Conservation (phyloP, 352 stramenopile genomes). For the Phytophthora parvispora region DNA sequence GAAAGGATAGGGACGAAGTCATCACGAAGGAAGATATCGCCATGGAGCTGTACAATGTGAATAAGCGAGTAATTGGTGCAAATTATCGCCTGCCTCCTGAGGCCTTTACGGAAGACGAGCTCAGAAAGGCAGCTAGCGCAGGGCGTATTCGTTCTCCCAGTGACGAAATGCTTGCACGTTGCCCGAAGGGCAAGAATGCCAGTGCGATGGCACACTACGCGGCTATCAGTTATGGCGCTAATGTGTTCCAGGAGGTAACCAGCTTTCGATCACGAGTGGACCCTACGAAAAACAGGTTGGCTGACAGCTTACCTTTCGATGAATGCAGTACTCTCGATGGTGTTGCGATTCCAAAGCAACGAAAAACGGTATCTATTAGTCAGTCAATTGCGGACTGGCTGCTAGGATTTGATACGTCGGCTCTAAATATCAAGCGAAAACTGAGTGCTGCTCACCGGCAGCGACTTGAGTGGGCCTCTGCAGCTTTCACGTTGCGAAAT, state of each 20-base stretch:
- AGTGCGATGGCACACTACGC: constrained; percentile 77
- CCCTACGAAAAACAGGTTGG: constrained; percentile 35
- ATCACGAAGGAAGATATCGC: constrained; percentile 85
- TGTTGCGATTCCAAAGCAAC: constrained; percentile 57
- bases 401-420: constrained; percentile 60
- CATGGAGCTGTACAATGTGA: constrained; percentile 48
- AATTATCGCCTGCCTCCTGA: constrained; percentile 63
- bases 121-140: constrained; percentile 45
- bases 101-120: constrained; percentile 76
- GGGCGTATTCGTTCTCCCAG: constrained; percentile 66
- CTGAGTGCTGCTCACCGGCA: constrained; percentile 62
- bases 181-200: constrained; percentile 60
- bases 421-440: constrained; percentile 52
- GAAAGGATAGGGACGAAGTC: constrained; percentile 47
- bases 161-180: constrained; percentile 54
- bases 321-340: constrained; percentile 47
- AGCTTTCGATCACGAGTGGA: constrained; percentile 69
- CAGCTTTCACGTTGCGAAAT: constrained; percentile 66
- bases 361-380: constrained; percentile 50
- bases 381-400: constrained; percentile 71
- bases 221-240: constrained; percentile 63
- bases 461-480: constrained; percentile 63
- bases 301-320: constrained; percentile 61
- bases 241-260: constrained; percentile 67
- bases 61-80: constrained; percentile 13